phyloP scores from a whole-genome alignment of 139 green algal species.

The Volvox africanus region DNA sequence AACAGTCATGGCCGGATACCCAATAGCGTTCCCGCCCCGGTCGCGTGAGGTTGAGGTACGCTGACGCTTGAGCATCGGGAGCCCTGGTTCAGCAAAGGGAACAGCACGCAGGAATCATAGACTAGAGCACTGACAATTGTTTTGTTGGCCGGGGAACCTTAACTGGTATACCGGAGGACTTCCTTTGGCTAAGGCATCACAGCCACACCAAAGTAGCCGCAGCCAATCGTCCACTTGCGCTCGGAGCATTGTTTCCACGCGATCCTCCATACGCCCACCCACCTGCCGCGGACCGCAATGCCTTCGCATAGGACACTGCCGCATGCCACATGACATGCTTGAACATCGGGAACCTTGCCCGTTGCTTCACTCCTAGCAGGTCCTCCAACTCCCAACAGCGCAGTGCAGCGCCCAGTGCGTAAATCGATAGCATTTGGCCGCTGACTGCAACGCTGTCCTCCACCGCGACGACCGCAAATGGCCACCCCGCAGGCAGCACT shows the following conservation, averaged over 20 bases:
- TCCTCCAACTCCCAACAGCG: slow-evolving; percentile 50
- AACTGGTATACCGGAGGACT: too few species aligned
- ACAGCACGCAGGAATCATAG: not conserved
- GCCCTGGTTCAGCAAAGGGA: slow-evolving; percentile 1
- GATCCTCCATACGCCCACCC: not conserved
- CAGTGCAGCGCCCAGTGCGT: slow-evolving; percentile 41
- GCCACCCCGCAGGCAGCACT: slow-evolving; percentile 56
- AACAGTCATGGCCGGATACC: slow-evolving; percentile 13
- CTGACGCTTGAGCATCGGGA: slow-evolving; percentile 39
- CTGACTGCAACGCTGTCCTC: slow-evolving; percentile 38
- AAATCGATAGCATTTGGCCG: slow-evolving; percentile 24
- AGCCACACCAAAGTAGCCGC: too few species aligned
- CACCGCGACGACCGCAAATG: slow-evolving; percentile 31
- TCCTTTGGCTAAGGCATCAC: too few species aligned
- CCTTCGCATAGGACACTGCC: slow-evolving; percentile 32
- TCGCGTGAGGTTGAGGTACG: slow-evolving; percentile 35
- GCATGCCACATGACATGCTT: slow-evolving; percentile 59
- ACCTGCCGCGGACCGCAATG: slow-evolving; percentile 48
- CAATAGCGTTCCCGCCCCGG: not conserved
- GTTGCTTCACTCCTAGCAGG: slow-evolving; percentile 42
- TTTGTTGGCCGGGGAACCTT: too few species aligned
- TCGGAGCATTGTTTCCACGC: not conserved
- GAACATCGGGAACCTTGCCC: slow-evolving; percentile 55
- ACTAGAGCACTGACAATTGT: too few species aligned
- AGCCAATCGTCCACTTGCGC: too few species aligned